Base-by-base conservation (phyloP, 192 early-diverging fungal species). In the Backusella parvicylindrica region DNA sequence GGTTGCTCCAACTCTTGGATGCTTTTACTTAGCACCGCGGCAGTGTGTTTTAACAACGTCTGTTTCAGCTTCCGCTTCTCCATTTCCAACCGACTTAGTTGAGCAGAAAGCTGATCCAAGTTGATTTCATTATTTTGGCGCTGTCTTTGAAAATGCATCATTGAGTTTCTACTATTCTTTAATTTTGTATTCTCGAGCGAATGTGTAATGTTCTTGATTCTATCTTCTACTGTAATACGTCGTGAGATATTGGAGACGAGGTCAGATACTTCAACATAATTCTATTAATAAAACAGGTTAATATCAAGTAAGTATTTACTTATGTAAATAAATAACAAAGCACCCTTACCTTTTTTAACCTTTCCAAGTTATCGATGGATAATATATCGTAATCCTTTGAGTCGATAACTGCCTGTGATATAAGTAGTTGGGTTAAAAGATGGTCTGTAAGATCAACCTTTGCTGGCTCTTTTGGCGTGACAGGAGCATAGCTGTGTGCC, bases 351-450 rank as follows among this genome's bases (percentile, higher is more conserved):
- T 84, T 84, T 75, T 91, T 86, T 36, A 89, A 41, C 16, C 77
- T 80, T n/a, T 88, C 88, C 7, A 88, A 83, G 31, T 88, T 75
- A 32, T 89, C 86, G 18, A 86, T 80, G 15, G 82, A 70, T 36
- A 91, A 70, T 8, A 87, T 74, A 11, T 84, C 81, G 74, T 85
- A 91, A 4, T 83, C 81, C 37, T 84, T 83, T 0, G 89, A 75
- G 75, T 91, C 89, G 1, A 87, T 78, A 0, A 88, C 75, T 1
- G 89, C 86, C 36, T 87, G 85, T 11, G 86, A 85, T 21, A 91
- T 75, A 40, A 88, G 65, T 26, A 81, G 67, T 64, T 81, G 71
- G 18, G 68, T 67, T 2, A 81, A 41, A 16, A 81, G 41, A 9
- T 73, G 71, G 23, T 73, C 75, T 11, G 77, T 40, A 31, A 36